phyloP scores from a whole-genome alignment of 805 yeast species.

The Monosporozyma aerobia region DNA sequence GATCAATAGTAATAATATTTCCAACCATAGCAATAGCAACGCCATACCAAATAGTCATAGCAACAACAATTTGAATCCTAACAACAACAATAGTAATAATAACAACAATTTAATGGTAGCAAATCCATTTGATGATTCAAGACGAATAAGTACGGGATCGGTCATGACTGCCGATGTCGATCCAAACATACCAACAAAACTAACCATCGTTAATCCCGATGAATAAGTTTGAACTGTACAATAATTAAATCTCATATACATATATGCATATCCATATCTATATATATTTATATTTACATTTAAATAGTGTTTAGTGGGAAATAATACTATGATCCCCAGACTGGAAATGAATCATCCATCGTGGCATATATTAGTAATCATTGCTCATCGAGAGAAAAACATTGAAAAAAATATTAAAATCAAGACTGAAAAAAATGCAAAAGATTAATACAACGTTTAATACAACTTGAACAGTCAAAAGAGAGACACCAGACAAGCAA shows the following conservation, averaged over 20 bases:
- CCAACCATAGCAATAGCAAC: neutral
- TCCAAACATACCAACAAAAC: slow-evolving; percentile 44
- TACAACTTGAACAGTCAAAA: neutral
- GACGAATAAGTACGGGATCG: slow-evolving; percentile 78
- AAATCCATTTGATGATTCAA: slow-evolving; percentile 69
- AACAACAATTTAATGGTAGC: slow-evolving; percentile 18
- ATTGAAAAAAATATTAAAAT: too few species aligned
- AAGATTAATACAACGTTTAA: neutral
- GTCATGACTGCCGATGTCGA: slow-evolving; percentile 63
- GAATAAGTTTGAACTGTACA: slow-evolving; percentile 22
- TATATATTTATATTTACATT: too few species aligned
- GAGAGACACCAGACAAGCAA: neutral
- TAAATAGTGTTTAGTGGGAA: neutral
- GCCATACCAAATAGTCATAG: neutral
- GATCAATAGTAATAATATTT: neutral
- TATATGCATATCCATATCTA: neutral
- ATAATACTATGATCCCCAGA: neutral
- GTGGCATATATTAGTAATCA: neutral
- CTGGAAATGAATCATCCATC: neutral
- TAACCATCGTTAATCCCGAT: slow-evolving; percentile 87
- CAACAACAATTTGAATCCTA: neutral
- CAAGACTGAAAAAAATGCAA: neutral
- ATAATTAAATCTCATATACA: neutral
- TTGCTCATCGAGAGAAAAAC: neutral
- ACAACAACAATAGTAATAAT: slow-evolving; percentile 4